phyloP scores from a whole-genome alignment of 2,329 filamentous ascomycete genomes.

The Ascochyta rabiei region DNA sequence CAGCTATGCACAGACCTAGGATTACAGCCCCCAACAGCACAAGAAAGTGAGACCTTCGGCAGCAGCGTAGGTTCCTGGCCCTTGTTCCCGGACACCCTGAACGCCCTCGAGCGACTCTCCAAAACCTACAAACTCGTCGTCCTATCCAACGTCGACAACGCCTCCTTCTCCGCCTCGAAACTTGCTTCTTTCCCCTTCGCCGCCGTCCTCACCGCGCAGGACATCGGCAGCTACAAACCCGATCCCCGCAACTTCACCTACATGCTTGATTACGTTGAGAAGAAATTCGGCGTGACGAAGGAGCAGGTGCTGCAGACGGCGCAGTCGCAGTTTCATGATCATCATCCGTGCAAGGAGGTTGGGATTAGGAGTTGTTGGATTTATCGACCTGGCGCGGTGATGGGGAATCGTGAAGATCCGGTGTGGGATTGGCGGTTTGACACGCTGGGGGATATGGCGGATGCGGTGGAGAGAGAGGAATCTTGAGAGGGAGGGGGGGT shows the following conservation, averaged over 20 bases:
- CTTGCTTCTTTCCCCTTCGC: slow-evolving; percentile 62
- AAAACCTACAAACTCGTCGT: slow-evolving; percentile 64
- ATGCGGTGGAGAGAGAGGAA: slow-evolving; percentile 54
- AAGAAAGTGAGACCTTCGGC: slow-evolving; percentile 58
- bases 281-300: slow-evolving; percentile 63
- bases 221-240: slow-evolving; percentile 76
- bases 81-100: slow-evolving; percentile 63
- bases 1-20: slow-evolving; percentile 55
- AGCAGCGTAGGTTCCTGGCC: slow-evolving; percentile 60
- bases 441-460: slow-evolving; percentile 66
- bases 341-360: slow-evolving; percentile 66
- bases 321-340: slow-evolving; percentile 70
- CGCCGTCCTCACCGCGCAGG: slow-evolving; percentile 70
- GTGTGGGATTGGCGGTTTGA: slow-evolving; percentile 61
- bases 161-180: slow-evolving; percentile 58
- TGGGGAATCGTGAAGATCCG: slow-evolving; percentile 54
- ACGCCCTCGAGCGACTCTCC: slow-evolving; percentile 57
- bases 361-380: slow-evolving; percentile 71
- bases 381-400: slow-evolving; percentile 56
- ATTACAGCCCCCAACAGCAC: slow-evolving; percentile 46
- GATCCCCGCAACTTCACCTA: slow-evolving; percentile 68
- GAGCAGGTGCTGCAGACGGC: slow-evolving; percentile 70
- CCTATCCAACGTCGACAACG: slow-evolving; percentile 65
- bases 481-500: no score
- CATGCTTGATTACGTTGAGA: slow-evolving; percentile 61